Conservation (phyloP, 352 stramenopile species). For the Phytopythium ostracodes region DNA sequence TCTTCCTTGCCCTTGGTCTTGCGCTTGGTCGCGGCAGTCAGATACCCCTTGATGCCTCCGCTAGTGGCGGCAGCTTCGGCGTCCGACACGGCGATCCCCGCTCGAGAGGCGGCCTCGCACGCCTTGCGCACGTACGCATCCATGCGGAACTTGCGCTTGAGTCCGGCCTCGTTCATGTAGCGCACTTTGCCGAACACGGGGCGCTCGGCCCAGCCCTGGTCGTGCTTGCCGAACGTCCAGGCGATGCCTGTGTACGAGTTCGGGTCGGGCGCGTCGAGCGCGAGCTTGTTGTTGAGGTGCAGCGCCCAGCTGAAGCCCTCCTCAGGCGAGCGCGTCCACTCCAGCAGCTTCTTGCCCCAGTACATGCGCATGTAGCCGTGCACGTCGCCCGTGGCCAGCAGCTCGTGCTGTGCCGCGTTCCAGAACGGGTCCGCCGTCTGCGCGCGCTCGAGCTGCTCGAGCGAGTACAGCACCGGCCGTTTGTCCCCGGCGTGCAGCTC, state of each 20-base stretch:
- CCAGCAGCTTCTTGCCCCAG: conserved; percentile 99
- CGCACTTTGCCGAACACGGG: conserved; percentile 98
- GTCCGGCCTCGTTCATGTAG: conserved; percentile 98
- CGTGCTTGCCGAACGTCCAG: conserved; percentile 93
- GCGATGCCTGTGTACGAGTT: conserved; percentile 90
- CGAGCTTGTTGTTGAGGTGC: conserved; percentile 99
- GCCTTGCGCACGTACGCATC: conserved; percentile 69
- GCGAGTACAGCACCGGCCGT: conserved; percentile 90
- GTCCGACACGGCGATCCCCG: conserved; percentile 3
- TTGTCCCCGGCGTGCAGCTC: conserved; percentile 83
- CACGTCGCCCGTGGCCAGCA: conserved; percentile 93
- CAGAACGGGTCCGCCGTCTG: conserved; percentile 96
- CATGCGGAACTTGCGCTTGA: conserved; percentile 98
- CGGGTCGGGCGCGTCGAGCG: conserved; percentile 95
- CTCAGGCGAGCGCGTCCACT: conserved; percentile 93
- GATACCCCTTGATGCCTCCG: conserved; percentile 1
- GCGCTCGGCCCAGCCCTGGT: conserved; percentile 96
- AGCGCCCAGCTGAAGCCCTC: conserved; percentile 91
- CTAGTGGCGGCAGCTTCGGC: not conserved
- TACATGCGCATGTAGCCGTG: conserved; percentile 97
- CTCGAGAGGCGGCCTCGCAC: conserved; percentile 25
- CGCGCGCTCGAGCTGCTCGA: conserved; percentile 89
- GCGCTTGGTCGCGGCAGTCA: conserved; percentile 3
- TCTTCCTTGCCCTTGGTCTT: conserved; percentile 1
- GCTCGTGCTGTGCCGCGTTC: conserved; percentile 97